Conservation (phyloP, 202 grass and related monocot species). For the Panicum hallii region DNA sequence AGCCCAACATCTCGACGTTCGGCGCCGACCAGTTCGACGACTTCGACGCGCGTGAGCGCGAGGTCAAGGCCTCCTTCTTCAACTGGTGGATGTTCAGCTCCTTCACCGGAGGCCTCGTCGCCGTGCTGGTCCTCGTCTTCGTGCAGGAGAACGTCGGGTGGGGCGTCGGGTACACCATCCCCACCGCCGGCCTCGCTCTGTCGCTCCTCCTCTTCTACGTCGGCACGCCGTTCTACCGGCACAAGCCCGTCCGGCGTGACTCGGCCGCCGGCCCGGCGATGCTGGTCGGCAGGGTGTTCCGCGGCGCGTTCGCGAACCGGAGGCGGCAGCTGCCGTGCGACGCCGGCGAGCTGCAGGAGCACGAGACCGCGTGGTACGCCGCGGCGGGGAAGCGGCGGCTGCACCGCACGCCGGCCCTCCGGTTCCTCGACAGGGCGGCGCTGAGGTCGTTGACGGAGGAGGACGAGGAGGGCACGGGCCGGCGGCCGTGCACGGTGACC, state of each 20-base stretch:
- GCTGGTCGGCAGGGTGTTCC: constrained; percentile 44
- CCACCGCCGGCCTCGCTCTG: constrained; percentile 59
- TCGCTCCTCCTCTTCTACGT: constrained; percentile 58
- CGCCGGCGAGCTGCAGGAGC: constrained; percentile 55
- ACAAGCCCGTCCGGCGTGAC: constrained; percentile 48
- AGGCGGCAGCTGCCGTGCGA: neutral
- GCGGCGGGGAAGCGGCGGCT: constrained; percentile 57
- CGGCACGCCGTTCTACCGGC: constrained; percentile 67
- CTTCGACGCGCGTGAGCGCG: constrained; percentile 56
- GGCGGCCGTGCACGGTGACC: constrained; percentile 58
- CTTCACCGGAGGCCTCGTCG: constrained; percentile 63
- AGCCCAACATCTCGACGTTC: constrained; percentile 89
- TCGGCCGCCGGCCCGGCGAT: constrained; percentile 45
- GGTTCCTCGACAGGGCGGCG: constrained; percentile 72
- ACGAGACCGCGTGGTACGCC: constrained; percentile 53
- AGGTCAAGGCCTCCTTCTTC: constrained; percentile 72
- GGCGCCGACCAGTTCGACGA: constrained; percentile 91
- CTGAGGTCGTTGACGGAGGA: neutral
- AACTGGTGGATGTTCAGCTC: constrained; percentile 96
- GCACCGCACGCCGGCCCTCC: constrained; percentile 44
- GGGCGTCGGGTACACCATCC: constrained; percentile 66
- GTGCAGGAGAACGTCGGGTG: constrained; percentile 83
- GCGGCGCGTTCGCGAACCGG: constrained; percentile 51
- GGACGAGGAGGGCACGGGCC: neutral
- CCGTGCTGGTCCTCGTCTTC: constrained; percentile 67